phyloP scores from a whole-genome alignment of 305 asterid species.

The Fraxinus sp. region DNA sequence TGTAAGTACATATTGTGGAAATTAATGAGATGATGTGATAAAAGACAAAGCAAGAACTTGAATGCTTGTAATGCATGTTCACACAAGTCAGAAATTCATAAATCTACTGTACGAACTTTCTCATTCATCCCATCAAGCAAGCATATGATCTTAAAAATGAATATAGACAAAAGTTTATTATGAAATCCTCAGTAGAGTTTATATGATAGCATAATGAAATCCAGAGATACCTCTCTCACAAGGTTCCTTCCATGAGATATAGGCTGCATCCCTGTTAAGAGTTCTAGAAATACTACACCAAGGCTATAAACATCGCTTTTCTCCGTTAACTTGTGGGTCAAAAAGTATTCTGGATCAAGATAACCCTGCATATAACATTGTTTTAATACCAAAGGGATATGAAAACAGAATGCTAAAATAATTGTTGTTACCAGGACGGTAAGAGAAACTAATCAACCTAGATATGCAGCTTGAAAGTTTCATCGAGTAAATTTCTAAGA shows the following conservation, averaged over 20 bases:
- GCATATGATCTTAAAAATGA: background rate
- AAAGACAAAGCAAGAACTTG: background rate
- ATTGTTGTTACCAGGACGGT: background rate
- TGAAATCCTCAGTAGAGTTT: background rate
- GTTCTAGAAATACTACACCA: slow-evolving; percentile 82
- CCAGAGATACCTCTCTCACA: slow-evolving; percentile 67
- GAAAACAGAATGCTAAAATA: background rate
- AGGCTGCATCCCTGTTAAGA: slow-evolving; percentile 83
- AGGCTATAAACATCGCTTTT: slow-evolving; percentile 91
- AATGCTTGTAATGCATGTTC: background rate
- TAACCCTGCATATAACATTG: slow-evolving; percentile 58
- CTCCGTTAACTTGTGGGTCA: slow-evolving; percentile 71
- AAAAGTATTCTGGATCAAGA: slow-evolving; percentile 84
- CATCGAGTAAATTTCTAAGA: background rate
- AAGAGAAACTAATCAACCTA: background rate
- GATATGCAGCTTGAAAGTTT: background rate
- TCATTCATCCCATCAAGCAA: background rate
- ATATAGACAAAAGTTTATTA: background rate
- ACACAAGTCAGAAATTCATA: background rate
- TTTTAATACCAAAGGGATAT: background rate
- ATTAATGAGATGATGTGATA: background rate
- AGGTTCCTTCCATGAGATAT: slow-evolving; percentile 82
- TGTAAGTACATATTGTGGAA: slow-evolving; percentile 19
- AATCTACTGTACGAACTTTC: background rate
- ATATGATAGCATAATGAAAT: background rate